Evolutionary conservation across 2,329 filamentous ascomycete species (phyloP).

Genomic region (Neofusicoccum laricinum): DNA sequence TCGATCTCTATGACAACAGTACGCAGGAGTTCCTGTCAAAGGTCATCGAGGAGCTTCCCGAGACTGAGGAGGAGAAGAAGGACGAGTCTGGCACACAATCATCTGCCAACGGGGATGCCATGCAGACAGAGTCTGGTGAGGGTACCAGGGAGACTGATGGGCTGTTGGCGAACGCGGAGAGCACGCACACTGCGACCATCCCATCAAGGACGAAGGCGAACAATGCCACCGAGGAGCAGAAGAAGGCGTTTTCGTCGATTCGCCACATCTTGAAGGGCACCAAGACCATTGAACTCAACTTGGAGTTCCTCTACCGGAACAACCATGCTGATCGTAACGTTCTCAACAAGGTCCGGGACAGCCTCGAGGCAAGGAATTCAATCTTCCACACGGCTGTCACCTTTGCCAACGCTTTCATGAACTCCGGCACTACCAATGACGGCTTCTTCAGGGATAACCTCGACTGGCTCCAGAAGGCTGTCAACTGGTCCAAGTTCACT

Average conservation of each 20-base stretch:
- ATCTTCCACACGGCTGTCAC: conserved; percentile 98
- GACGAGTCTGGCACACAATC: conserved; percentile 30
- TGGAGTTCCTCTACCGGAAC: conserved; percentile 94
- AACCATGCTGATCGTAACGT: conserved; percentile 91
- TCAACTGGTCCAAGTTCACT: conserved; percentile 99
- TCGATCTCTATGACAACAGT: conserved; percentile 97
- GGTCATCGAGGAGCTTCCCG: conserved; percentile 76
- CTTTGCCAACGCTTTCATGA: conserved; percentile 98
- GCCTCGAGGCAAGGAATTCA: conserved; percentile 90
- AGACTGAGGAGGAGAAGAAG: conserved; percentile 47
- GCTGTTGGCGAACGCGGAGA: conserved; percentile 55
- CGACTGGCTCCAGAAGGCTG: conserved; percentile 96
- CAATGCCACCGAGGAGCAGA: conserved; percentile 47
- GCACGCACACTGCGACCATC: conserved; percentile 48
- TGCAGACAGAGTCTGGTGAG: conserved; percentile 34
- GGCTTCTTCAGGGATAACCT: conserved; percentile 98
- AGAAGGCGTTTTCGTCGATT: conserved; percentile 56
- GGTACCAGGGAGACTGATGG: conserved; percentile 58
- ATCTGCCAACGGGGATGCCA: conserved; percentile 38
- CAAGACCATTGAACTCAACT: conserved; percentile 89
- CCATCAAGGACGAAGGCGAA: conserved; percentile 43
- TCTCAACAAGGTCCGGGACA: conserved; percentile 94
- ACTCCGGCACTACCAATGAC: conserved; percentile 95
- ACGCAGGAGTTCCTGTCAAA: conserved; percentile 95
- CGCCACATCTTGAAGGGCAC: conserved; percentile 74